These are phyloP conservation scores for Lepiota venenata DNA, from an alignment of 768 basidiomycete genomes.

Conservation along the genomic window DNA sequence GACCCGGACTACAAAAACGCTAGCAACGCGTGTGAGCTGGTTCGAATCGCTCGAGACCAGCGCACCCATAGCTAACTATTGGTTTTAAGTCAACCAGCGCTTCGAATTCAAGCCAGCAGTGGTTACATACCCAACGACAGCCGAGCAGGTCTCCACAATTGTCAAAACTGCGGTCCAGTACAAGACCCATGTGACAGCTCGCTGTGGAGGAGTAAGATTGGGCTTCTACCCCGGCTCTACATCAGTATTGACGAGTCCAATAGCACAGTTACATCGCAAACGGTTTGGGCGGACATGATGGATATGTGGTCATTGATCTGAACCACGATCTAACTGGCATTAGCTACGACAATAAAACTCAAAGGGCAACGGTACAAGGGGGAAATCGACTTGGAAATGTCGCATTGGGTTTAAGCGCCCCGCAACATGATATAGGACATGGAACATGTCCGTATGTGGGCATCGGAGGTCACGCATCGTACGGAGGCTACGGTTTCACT, in stretches of 20 bases:
- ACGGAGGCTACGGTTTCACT: constrained; percentile 29
- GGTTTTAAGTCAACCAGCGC: constrained; percentile 24
- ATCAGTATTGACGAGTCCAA: background rate
- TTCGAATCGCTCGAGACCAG: background rate
- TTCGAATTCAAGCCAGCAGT: constrained; percentile 27
- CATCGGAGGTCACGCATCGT: constrained; percentile 34
- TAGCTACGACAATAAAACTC: constrained; percentile 23
- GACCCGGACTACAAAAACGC: constrained; percentile 18
- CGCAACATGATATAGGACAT: constrained; percentile 36
- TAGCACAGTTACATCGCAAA: constrained; percentile 44
- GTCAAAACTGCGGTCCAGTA: constrained; percentile 23
- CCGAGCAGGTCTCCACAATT: constrained; percentile 25
- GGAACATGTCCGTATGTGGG: constrained; percentile 45
- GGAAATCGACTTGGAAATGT: constrained; percentile 38
- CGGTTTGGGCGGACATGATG: constrained; percentile 37
- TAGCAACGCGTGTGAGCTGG: constrained; percentile 22
- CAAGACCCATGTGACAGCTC: constrained; percentile 29
- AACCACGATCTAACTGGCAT: constrained; percentile 29
- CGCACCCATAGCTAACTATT: background rate
- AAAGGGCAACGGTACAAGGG: constrained; percentile 31
- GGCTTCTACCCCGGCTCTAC: constrained; percentile 8
- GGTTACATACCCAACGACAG: constrained; percentile 24
- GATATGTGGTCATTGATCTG: constrained; percentile 39
- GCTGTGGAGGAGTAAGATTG: constrained; percentile 41
- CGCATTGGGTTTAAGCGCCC: constrained; percentile 29